These are phyloP conservation scores for Curvularia sp. DNA, from an alignment of 2,329 filamentous ascomycete species.

Conservation along the genomic window DNA sequence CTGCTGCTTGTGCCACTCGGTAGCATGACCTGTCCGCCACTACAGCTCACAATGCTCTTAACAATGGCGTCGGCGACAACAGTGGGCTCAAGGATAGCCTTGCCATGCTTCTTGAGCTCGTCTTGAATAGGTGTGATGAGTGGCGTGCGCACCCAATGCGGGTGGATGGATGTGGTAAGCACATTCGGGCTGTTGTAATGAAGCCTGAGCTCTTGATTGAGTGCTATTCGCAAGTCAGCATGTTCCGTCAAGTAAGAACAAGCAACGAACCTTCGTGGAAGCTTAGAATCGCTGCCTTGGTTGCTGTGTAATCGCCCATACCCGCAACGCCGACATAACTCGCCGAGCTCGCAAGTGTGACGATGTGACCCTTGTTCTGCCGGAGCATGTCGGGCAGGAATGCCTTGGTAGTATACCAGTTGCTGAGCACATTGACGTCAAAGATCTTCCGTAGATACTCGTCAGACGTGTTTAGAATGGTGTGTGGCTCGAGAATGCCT, in stretches of 20 bases:
- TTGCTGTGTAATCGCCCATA: slow-evolving; percentile 61
- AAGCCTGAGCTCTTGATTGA: slow-evolving; percentile 51
- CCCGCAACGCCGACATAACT: slow-evolving; percentile 58
- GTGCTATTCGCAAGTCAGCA: slow-evolving; percentile 19
- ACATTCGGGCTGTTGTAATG: slow-evolving; percentile 52
- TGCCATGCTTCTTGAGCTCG: slow-evolving; percentile 42
- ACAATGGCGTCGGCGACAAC: slow-evolving; percentile 53
- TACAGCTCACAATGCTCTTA: slow-evolving; percentile 50
- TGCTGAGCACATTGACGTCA: slow-evolving; percentile 48
- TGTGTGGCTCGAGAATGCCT: slow-evolving; percentile 40
- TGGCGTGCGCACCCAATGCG: slow-evolving; percentile 53
- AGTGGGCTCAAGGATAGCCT: slow-evolving; percentile 48
- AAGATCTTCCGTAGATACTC: slow-evolving; percentile 46
- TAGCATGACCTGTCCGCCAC: slow-evolving; percentile 53
- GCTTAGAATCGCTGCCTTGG: slow-evolving; percentile 60
- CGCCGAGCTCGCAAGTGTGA: slow-evolving; percentile 63
- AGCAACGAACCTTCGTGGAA: slow-evolving; percentile 62
- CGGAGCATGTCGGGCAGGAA: slow-evolving; percentile 50
- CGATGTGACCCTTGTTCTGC: slow-evolving; percentile 59
- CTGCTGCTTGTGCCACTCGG: slow-evolving; percentile 30
- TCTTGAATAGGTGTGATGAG: slow-evolving; percentile 46
- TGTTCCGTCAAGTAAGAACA: slow-evolving; percentile 44
- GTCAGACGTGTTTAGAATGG: slow-evolving; percentile 44
- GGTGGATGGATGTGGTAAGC: slow-evolving; percentile 55
- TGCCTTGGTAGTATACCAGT: slow-evolving; percentile 46